A percentile compares a stretch with the other conserved stretches of the same genome.
Evolutionary conservation across 441 rosid genomes (phyloP).

Genomic region (Jatropha multifida): DNA sequence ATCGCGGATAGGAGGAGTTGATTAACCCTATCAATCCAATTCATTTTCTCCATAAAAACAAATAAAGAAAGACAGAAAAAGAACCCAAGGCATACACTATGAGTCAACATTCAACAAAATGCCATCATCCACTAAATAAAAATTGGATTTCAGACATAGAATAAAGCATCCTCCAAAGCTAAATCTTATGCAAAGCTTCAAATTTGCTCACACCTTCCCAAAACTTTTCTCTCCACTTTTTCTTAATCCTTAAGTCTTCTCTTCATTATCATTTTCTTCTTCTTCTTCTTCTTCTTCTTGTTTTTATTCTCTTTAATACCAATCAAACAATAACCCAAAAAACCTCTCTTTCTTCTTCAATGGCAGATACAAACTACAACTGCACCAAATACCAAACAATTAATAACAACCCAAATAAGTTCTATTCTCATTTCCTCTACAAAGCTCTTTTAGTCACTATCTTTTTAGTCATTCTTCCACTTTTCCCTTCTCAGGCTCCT

Average conservation of each 20-base stretch:
- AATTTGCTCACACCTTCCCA: slow-evolving; percentile 33
- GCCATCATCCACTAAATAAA: slow-evolving; percentile 11
- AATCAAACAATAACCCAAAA: slow-evolving; percentile 1
- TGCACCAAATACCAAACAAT: slow-evolving; percentile 38
- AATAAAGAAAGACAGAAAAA: slow-evolving; percentile 2
- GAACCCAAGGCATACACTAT: slow-evolving; percentile 2
- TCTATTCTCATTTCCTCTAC: slow-evolving; percentile 54
- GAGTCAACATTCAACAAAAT: slow-evolving; percentile 37
- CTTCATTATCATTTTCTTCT: not conserved
- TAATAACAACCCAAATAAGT: slow-evolving; percentile 38
- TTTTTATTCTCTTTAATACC: slow-evolving; percentile 20
- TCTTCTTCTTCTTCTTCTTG: slow-evolving; percentile 24
- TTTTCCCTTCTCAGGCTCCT: slow-evolving; percentile 85
- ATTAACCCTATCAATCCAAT: too few relatives aligned
- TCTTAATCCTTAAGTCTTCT: slow-evolving; percentile 60
- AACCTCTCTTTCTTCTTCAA: slow-evolving; percentile 34
- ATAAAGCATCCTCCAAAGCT: slow-evolving; percentile 16
- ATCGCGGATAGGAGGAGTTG: too few relatives aligned
- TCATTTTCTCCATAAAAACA: not conserved
- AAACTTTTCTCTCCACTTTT: slow-evolving; percentile 30
- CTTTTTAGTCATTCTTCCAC: slow-evolving; percentile 53
- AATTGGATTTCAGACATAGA: slow-evolving; percentile 10
- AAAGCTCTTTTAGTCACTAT: slow-evolving; percentile 59
- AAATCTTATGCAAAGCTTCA: slow-evolving; percentile 24
- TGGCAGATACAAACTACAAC: slow-evolving; percentile 56